Conservation (phyloP, 106 monocot species). For the Dioscorea zingiberensis region DNA sequence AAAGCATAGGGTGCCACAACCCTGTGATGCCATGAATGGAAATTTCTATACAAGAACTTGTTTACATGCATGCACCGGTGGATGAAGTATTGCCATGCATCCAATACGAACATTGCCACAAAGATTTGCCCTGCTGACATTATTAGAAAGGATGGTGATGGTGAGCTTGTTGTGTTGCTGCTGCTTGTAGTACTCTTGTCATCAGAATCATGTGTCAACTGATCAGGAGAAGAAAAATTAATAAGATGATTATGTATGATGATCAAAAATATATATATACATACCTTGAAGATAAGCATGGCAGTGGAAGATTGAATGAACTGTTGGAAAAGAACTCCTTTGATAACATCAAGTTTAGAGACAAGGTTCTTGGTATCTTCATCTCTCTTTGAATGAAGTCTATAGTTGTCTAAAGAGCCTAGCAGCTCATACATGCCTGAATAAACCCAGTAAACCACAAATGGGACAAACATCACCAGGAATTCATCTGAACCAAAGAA, state of each 20-base stretch:
- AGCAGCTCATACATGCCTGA: slow-evolving; percentile 69
- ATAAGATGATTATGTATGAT: slow-evolving; percentile 15
- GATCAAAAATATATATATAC: slow-evolving; percentile 24
- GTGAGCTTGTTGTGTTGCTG: no score
- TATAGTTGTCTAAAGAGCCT: slow-evolving; percentile 45
- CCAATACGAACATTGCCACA: slow-evolving; percentile 77
- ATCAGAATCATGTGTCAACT: slow-evolving; percentile 10
- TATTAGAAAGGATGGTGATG: no score
- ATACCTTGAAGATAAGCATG: slow-evolving; percentile 59
- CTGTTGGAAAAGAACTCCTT: slow-evolving; percentile 77
- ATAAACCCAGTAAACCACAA: slow-evolving; percentile 80
- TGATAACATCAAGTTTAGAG: slow-evolving; percentile 30
- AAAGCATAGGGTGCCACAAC: slow-evolving; percentile 55
- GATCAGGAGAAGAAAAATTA: slow-evolving; percentile 38
- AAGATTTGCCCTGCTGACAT: slow-evolving; percentile 35
- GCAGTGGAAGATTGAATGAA: slow-evolving; percentile 52
- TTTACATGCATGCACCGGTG: slow-evolving; percentile 93
- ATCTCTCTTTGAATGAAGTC: slow-evolving; percentile 65
- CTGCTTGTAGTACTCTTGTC: no score
- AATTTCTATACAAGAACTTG: slow-evolving; percentile 69
- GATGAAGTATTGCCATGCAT: slow-evolving; percentile 87
- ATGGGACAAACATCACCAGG: slow-evolving; percentile 76
- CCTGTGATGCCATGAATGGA: slow-evolving; percentile 61
- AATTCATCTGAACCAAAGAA: slow-evolving; percentile 31
- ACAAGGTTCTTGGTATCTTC: slow-evolving; percentile 74